Conservation (phyloP, 805 yeast genomes). For the Candida peoriensis region DNA sequence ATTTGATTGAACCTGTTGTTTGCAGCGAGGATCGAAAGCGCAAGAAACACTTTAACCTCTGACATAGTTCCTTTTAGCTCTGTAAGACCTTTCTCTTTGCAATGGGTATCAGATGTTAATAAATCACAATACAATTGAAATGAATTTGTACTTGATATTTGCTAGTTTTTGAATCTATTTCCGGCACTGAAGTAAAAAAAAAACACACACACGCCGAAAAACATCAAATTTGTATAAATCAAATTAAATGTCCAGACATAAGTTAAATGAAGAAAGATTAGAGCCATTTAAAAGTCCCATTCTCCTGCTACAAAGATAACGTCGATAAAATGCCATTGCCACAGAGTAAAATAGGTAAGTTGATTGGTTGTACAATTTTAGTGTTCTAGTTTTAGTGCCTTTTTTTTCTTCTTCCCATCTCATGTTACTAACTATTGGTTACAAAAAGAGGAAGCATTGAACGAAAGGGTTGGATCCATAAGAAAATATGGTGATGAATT, state of each 20-base stretch:
- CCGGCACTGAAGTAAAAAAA: too few relatives aligned
- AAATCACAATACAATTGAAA: neutral
- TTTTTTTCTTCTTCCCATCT: neutral
- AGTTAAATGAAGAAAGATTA: neutral
- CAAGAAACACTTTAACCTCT: too few relatives aligned
- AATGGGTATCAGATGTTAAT: neutral
- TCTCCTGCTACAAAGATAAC: too few relatives aligned
- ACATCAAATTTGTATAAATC: too few relatives aligned
- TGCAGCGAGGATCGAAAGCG: neutral
- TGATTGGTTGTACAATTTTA: neutral
- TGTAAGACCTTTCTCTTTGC: too few relatives aligned
- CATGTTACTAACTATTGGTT: neutral
- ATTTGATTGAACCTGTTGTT: neutral
- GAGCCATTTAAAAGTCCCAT: too few relatives aligned
- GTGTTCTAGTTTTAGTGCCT: too few relatives aligned
- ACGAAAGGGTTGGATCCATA: neutral
- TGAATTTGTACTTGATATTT: neutral
- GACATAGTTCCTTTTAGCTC: neutral
- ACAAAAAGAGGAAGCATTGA: slow-evolving; percentile 2
- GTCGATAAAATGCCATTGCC: neutral
- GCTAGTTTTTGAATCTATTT: neutral
- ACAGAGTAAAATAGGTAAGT: neutral
- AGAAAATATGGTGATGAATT: neutral
- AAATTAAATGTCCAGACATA: too few relatives aligned
- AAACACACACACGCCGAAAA: too few relatives aligned